Base-by-base conservation (phyloP, 2,329 filamentous ascomycete species). In the Lachnellula arida region DNA sequence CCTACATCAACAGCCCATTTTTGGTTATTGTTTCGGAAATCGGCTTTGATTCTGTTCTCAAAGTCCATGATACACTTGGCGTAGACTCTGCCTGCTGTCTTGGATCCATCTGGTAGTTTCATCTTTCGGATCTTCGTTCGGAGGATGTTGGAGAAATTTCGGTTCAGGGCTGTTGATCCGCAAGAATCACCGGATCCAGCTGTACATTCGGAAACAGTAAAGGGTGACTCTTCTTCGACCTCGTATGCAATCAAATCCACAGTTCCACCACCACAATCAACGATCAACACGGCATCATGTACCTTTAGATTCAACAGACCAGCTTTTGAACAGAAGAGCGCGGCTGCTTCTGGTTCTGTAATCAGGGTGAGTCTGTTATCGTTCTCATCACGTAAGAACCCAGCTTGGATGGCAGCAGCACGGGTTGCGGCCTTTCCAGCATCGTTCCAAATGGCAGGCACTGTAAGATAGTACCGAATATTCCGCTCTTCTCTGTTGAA, bases 31-130 rank as follows among this genome's bases (percentile, higher is more conserved):
- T 97, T 97, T 63, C 94, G 86, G 86, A 99, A 99, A 74, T 97
- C 94, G 49, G 94, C 94, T 81, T 99, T 99, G 82, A 99, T 97
- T 73, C 94, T 82, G 82, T 97, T 97, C 78, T 99, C 94, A 68
- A 99, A 99, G 75, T 99, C 94, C 93, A 97, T 97, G 75, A 99
- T 97, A 73, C 93, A 97, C 78, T 97, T 97, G 64, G 93, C 93
- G 73, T 97, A 97, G 53, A 99, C 94, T 74, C 93, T 91, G 44
- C 93, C 93, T n/a, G 94, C 93, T 2, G 91, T 97, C 76, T 93
- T 95, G 65, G 93, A 97, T 47, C 92, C 93, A 70, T 97, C 93
- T 1, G 94, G 92, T 46, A 99, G 80, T 76, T 97, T 97, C 94
- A 97, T 97, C 80, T 97, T 97, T 65, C 93, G 84, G 67, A 99